These are phyloP conservation scores for Kuraishia molischiana DNA, from an alignment of 805 yeast genomes.

Conservation along the genomic window DNA sequence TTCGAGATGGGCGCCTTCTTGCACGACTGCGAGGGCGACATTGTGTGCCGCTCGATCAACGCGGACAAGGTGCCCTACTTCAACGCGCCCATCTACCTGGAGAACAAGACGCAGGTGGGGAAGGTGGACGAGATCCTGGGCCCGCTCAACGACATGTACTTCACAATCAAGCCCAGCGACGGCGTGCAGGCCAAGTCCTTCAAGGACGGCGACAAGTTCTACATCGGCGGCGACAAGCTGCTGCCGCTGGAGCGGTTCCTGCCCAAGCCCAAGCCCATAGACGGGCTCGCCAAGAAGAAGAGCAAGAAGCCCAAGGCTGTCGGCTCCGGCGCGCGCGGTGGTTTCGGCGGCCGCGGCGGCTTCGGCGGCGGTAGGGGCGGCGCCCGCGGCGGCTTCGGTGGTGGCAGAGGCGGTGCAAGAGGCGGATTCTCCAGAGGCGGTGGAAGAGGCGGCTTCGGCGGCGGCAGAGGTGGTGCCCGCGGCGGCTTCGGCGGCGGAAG, in stretches of 20 bases:
- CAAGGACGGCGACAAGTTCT: constrained; percentile 93
- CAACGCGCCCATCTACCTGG: constrained; percentile 96
- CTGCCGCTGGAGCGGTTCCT: constrained; percentile 93
- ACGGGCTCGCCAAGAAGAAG: not conserved
- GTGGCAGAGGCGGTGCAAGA: constrained; percentile 45
- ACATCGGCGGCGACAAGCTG: constrained; percentile 89
- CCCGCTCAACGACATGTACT: constrained; percentile 94
- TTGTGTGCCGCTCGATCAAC: constrained; percentile 92
- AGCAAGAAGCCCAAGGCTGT: constrained; percentile 60
- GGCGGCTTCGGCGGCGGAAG: constrained; percentile 3
- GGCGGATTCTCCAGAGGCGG: constrained; percentile 39
- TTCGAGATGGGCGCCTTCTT: constrained; percentile 90
- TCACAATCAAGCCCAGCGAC: constrained; percentile 92
- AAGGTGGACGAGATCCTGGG: constrained; percentile 98
- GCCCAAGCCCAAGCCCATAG: constrained; percentile 84
- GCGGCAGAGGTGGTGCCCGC: constrained; percentile 22
- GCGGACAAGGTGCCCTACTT: constrained; percentile 85
- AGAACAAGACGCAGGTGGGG: constrained; percentile 93
- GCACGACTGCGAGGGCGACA: constrained; percentile 94
- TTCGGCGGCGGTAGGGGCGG: constrained; percentile 37
- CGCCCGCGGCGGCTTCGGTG: constrained; percentile 26
- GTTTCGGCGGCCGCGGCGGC: constrained; percentile 34
- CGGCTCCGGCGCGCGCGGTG: constrained; percentile 42
- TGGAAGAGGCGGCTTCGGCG: constrained; percentile 35
- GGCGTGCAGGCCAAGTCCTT: constrained; percentile 93